Evolutionary conservation across 805 yeast genomes (phyloP).

Genomic region (Saccharomyces cerevisiae): DNA sequence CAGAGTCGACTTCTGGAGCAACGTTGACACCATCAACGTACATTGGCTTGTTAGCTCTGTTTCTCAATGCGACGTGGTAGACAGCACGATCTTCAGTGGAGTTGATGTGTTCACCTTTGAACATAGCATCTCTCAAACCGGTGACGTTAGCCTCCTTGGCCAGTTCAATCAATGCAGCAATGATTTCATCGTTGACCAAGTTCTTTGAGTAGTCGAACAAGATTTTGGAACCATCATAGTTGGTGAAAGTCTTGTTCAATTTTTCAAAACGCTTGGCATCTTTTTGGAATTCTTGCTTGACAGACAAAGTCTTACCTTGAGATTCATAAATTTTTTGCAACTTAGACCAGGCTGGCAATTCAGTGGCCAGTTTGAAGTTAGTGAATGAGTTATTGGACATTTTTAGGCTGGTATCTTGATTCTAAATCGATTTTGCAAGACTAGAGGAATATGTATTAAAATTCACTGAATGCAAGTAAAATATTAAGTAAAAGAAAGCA

Average conservation of each 20-base stretch:
- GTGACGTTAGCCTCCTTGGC: slow-evolving; percentile 90
- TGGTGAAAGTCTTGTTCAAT: slow-evolving; percentile 67
- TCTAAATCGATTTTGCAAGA: background rate
- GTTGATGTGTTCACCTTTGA: slow-evolving; percentile 89
- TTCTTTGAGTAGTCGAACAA: slow-evolving; percentile 94
- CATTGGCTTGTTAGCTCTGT: slow-evolving; percentile 79
- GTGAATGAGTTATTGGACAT: slow-evolving; percentile 31
- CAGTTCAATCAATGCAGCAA: slow-evolving; percentile 56
- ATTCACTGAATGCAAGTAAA: background rate
- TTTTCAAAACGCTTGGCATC: slow-evolving; percentile 72
- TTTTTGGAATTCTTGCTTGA: slow-evolving; percentile 65
- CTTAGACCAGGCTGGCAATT: slow-evolving; percentile 77
- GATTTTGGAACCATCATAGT: slow-evolving; percentile 81
- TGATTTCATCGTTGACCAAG: slow-evolving; percentile 77
- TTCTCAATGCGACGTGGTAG: slow-evolving; percentile 92
- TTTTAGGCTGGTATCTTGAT: background rate
- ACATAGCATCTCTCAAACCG: slow-evolving; percentile 80
- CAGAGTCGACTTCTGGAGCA: slow-evolving; percentile 84
- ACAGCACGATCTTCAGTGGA: slow-evolving; percentile 96
- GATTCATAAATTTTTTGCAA: slow-evolving; percentile 63
- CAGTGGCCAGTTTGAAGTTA: slow-evolving; percentile 53
- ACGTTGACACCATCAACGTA: slow-evolving; percentile 83
- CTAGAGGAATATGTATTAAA: background rate
- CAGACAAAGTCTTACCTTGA: slow-evolving; percentile 62
- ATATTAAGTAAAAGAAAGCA: background rate